Percentiles rank a stretch among this genome's conserved stretches.
Evolutionary conservation across 2,329 filamentous ascomycete species (phyloP).

Genomic region (Xylariaceae sp.): DNA sequence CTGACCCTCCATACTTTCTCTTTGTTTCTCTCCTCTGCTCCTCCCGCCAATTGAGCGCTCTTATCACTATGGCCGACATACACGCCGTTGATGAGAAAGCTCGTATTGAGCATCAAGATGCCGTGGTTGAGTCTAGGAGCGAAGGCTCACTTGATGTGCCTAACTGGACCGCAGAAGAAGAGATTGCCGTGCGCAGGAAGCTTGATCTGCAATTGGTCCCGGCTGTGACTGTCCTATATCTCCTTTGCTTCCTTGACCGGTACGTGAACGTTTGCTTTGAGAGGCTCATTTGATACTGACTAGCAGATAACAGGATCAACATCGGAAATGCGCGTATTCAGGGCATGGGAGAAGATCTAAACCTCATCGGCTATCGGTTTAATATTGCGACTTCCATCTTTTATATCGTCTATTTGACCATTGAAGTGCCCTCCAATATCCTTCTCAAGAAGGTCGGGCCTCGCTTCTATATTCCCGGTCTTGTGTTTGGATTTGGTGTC

Average conservation of each 20-base stretch:
- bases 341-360: slow-evolving; percentile 45
- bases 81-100: slow-evolving; percentile 17
- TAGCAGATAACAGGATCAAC: slow-evolving; percentile 30
- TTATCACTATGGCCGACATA: slow-evolving; percentile 18
- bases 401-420: slow-evolving; percentile 52
- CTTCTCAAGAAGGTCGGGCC: slow-evolving; percentile 50
- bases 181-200: slow-evolving; percentile 44
- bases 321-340: slow-evolving; percentile 54
- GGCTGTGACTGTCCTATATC: slow-evolving; percentile 47
- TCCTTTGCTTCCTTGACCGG: slow-evolving; percentile 46
- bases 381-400: slow-evolving; percentile 56
- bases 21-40: not conserved
- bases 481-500: slow-evolving; percentile 52
- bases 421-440: slow-evolving; percentile 54
- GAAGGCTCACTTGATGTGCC: slow-evolving; percentile 24
- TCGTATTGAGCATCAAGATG: slow-evolving; percentile 17
- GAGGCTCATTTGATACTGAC: slow-evolving; percentile 5
- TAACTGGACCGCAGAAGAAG: slow-evolving; percentile 47
- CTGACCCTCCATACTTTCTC: not conserved
- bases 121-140: slow-evolving; percentile 23
- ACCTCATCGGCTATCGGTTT: slow-evolving; percentile 45
- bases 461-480: slow-evolving; percentile 47
- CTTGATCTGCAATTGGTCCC: slow-evolving; percentile 50
- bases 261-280: slow-evolving; percentile 7
- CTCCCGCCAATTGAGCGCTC: no score